Conservation (phyloP, 345 rosid genomes). For the Brassica rapa region DNA sequence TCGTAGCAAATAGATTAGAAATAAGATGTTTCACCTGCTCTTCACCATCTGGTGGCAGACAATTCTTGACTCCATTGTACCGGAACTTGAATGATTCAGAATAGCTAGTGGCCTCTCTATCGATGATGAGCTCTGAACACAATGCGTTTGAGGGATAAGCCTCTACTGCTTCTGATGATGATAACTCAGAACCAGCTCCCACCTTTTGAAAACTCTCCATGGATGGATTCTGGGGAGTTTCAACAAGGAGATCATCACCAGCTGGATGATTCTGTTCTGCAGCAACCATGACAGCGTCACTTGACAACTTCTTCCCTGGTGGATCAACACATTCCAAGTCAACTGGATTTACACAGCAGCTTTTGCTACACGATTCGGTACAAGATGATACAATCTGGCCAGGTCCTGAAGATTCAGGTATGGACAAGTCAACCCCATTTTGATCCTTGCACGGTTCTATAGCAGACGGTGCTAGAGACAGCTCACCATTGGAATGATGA, state of each 20-base stretch:
- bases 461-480: conserved; percentile 37
- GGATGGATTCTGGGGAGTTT: conserved; percentile 46
- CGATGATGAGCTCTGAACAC: conserved; percentile 34
- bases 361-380: conserved; percentile 42
- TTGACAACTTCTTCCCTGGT: conserved; percentile 43
- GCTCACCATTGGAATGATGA: conserved; percentile 43
- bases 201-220: conserved; percentile 39
- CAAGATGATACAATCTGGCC: conserved; percentile 36
- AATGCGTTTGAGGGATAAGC: conserved; percentile 39
- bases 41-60: conserved; percentile 47
- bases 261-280: conserved; percentile 42
- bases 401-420: conserved; percentile 43
- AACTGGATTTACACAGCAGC: conserved; percentile 38
- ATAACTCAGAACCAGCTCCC: conserved; percentile 50
- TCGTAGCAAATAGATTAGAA: conserved; percentile 1
- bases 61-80: conserved; percentile 41
- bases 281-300: conserved; percentile 44
- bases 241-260: conserved; percentile 36
- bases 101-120: conserved; percentile 45
- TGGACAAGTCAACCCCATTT: conserved; percentile 36
- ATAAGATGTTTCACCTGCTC: conserved; percentile 52
- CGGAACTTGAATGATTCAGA: conserved; percentile 38
- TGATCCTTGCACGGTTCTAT: conserved; percentile 36
- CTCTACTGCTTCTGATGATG: conserved; percentile 44
- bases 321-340: conserved; percentile 44